Percentiles rank a stretch among this genome's conserved stretches.
These are phyloP conservation scores for Chalciporus piperatoides DNA, from an alignment of 1,284 basidiomycete genomes.

Conservation along the genomic window DNA sequence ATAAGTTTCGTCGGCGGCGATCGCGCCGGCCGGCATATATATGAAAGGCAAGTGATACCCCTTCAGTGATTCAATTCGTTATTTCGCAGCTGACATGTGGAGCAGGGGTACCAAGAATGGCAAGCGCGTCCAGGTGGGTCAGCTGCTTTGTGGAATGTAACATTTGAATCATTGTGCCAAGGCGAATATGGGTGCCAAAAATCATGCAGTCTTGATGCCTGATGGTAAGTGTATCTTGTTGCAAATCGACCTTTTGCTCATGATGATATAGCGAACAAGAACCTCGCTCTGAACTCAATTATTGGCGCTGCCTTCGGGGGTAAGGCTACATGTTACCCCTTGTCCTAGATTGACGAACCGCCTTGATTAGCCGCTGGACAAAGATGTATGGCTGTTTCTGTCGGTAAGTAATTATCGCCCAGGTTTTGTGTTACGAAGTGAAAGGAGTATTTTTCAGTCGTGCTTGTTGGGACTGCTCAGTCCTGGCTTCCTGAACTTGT, in stretches of 20 bases:
- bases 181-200: constrained; percentile 96
- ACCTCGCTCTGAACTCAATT: constrained; percentile 90
- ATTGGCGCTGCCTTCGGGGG: constrained; percentile 94
- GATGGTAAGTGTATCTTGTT: constrained; percentile 57
- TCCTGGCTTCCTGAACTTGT: constrained; percentile 86
- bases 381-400: constrained; percentile 93
- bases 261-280: constrained; percentile 77
- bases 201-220: constrained; percentile 93
- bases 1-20: constrained; percentile 99
- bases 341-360: constrained; percentile 39
- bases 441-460: constrained; percentile 38
- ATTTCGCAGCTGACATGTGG: constrained; percentile 8
- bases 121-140: constrained; percentile 80
- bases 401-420: constrained; percentile 50
- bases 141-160: constrained; percentile 3
- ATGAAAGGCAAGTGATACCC: constrained; percentile 58
- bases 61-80: neutral
- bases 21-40: constrained; percentile 91
- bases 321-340: constrained; percentile 31
- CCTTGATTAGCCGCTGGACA: constrained; percentile 83
- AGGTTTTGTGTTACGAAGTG: neutral
- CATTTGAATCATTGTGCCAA: constrained; percentile 24
- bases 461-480: constrained; percentile 83
- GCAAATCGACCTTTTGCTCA: constrained; percentile 4
- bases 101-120: constrained; percentile 76